Evolutionary conservation across 352 stramenopile genomes (phyloP).

Genomic region (Phytophthora quininea): DNA sequence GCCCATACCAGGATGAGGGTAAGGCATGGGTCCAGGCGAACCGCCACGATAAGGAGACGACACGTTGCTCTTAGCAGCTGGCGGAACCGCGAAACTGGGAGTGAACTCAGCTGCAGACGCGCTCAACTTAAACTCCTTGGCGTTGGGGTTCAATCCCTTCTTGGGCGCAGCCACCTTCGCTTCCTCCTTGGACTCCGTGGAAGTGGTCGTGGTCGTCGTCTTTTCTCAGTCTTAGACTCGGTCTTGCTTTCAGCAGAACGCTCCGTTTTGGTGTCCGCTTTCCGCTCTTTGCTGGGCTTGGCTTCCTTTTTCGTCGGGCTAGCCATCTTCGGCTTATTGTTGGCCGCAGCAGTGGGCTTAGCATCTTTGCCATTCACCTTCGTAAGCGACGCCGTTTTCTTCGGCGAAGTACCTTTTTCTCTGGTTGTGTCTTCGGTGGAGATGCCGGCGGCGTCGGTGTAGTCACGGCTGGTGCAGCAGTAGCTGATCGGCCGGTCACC

Average conservation of each 20-base stretch:
- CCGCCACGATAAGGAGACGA: constrained; percentile 59
- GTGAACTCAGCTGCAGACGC: constrained; percentile 70
- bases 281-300: constrained; percentile 28
- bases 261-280: constrained; percentile 21
- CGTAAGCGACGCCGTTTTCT: constrained; percentile 21
- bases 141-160: constrained; percentile 83
- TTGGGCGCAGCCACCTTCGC: constrained; percentile 39
- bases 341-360: constrained; percentile 6
- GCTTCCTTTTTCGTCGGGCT: constrained; percentile 33
- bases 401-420: constrained; percentile 25
- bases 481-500: constrained; percentile 50
- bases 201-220: constrained; percentile 13
- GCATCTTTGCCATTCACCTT: constrained; percentile 27
- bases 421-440: constrained; percentile 5
- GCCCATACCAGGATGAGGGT: constrained; percentile 47
- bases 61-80: constrained; percentile 27
- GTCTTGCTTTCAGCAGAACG: neutral
- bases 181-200: constrained; percentile 23
- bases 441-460: constrained; percentile 1
- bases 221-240: constrained; percentile 1
- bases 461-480: constrained; percentile 10
- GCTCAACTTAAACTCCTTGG: constrained; percentile 89
- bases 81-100: constrained; percentile 51
- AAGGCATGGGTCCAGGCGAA: constrained; percentile 44
- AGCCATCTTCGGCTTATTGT: constrained; percentile 18